Conservation (phyloP, 2,329 filamentous ascomycete species). For the Cryoendolithus antarcticus region DNA sequence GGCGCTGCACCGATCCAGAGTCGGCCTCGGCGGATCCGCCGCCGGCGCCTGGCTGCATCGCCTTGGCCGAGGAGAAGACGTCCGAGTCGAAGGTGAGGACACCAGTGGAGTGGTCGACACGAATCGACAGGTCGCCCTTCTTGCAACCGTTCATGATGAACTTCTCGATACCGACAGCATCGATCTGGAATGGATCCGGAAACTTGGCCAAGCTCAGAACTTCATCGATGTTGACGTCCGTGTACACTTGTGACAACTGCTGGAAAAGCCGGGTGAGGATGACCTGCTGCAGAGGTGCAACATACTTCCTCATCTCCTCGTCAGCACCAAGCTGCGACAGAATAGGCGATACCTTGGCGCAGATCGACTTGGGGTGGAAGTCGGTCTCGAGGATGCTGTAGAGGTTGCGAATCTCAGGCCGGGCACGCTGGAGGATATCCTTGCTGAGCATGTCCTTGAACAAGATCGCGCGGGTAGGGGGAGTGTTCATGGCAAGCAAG, state of each 20-base stretch:
- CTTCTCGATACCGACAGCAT: conserved; percentile 85
- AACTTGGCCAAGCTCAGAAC: conserved; percentile 90
- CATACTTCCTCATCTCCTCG: conserved; percentile 93
- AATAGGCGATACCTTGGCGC: conserved; percentile 97
- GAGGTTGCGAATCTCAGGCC: conserved; percentile 87
- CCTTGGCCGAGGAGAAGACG: conserved; percentile 94
- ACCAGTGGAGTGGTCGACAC: conserved; percentile 88
- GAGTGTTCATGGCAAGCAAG: conserved; percentile 80
- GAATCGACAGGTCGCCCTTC: conserved; percentile 94
- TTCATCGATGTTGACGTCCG: conserved; percentile 88
- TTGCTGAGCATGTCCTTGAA: conserved; percentile 97
- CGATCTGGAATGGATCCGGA: conserved; percentile 91
- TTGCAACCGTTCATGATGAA: conserved; percentile 99
- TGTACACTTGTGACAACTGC: conserved; percentile 96
- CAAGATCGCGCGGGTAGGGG: conserved; percentile 75
- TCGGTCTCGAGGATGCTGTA: conserved; percentile 99
- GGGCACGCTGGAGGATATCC: conserved; percentile 80
- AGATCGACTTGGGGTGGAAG: conserved; percentile 97
- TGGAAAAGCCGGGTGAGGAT: conserved; percentile 97
- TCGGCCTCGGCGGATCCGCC: conserved; percentile 82
- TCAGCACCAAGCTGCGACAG: conserved; percentile 86
- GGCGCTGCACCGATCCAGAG: conserved; percentile 72
- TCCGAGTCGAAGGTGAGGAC: conserved; percentile 96
- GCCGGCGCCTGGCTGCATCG: conserved; percentile 69
- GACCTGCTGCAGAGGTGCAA: conserved; percentile 90